Evolutionary conservation across 2,329 filamentous ascomycete species (phyloP).

Genomic region (Fusarium coffeatum): DNA sequence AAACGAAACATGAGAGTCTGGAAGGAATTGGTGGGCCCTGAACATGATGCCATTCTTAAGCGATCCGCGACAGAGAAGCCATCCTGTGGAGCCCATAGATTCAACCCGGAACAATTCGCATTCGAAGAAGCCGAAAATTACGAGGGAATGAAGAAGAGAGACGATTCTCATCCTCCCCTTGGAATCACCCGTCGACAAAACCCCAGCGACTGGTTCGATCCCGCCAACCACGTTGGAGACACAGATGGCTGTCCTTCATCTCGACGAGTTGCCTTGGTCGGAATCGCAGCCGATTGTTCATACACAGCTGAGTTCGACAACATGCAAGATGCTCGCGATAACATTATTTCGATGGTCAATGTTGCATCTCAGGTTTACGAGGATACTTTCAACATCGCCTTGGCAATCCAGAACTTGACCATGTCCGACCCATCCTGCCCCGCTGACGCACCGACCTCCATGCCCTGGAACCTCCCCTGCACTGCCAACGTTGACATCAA

Average conservation of each 20-base stretch:
- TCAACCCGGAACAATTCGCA: background rate
- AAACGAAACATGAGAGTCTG: constrained; percentile 29
- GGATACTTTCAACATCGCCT: constrained; percentile 85
- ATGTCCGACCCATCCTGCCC: constrained; percentile 78
- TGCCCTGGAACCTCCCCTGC: constrained; percentile 84
- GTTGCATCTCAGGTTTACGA: constrained; percentile 87
- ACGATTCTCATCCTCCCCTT: background rate
- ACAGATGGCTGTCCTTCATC: constrained; percentile 81
- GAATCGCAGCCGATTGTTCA: constrained; percentile 89
- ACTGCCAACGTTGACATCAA: constrained; percentile 69
- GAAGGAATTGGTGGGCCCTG: constrained; percentile 7
- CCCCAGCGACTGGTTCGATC: constrained; percentile 7
- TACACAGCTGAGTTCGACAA: constrained; percentile 78
- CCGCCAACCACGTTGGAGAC: constrained; percentile 68
- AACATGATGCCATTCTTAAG: background rate
- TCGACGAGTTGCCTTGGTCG: constrained; percentile 85
- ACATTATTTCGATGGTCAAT: constrained; percentile 85
- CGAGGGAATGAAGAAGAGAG: background rate
- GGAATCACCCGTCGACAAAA: background rate
- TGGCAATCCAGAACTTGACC: constrained; percentile 83
- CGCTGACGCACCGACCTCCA: constrained; percentile 59
- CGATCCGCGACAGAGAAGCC: background rate
- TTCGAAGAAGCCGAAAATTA: background rate
- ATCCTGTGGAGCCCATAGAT: background rate
- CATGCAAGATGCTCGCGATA: constrained; percentile 69